Evolutionary conservation across 768 basidiomycete genomes (phyloP), one percentile per base, ranked within the genome.

Genomic region (Phallus indusiatus): DNA sequence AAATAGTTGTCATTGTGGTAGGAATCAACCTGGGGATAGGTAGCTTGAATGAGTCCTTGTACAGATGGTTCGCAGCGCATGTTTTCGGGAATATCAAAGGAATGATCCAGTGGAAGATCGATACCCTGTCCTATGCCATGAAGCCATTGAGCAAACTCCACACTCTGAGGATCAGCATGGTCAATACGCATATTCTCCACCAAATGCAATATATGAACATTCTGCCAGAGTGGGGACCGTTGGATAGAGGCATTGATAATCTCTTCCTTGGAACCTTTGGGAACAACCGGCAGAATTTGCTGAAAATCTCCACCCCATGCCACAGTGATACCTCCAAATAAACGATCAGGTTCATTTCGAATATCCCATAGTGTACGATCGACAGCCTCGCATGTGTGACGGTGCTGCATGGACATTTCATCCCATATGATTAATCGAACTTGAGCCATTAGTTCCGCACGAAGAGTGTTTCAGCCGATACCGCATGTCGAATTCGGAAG

Each of bases 221-320:
- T 48, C 3, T 36, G 21, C 78, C 80, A 81, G 0, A 81, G 64
- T 11, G 62, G 24, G 18, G 76, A 79, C 10, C 64, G 53, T 18
- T 65, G 67, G 0, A 80, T 62, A 5, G 67, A 68, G 1, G 74
- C 73, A 60, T 50, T 61, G 3, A 79, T 67, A 66, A 78, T 76
- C 10, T 77, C 68, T 36, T 67, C 66, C 37, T 71, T 55, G 5
- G 68, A 65, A 0, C 76, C 78, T 60, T 69, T 63, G 0, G 56
- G 64, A n/a, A 9, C 67, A 0, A 81, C 74, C 46, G 78, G 79
- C 0, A 81, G 68, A 0, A 65, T 78, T 61, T 80, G 80, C 5
- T 70, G 69, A 54, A 76, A 80, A 63, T 81, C 78, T 1, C 78
- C 80, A 54, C 75, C n/a, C n/a, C n/a, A n/a, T n/a, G 76, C 71